phyloP scores from a whole-genome alignment of 2,329 filamentous ascomycete species.

The Exophiala dermatitidis region DNA sequence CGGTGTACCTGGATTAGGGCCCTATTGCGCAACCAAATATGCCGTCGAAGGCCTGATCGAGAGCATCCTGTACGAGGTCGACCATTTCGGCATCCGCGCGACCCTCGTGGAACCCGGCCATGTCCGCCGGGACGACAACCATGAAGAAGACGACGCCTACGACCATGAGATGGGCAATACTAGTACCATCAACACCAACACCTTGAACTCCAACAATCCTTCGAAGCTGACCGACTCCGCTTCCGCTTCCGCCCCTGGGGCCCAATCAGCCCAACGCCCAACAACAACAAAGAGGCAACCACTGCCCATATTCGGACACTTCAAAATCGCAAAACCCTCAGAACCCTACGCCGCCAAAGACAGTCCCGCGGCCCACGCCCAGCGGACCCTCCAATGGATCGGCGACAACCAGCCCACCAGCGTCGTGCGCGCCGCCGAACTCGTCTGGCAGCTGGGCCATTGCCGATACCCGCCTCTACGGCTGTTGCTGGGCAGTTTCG shows the following conservation, averaged over 20 bases:
- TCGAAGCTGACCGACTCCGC: background rate
- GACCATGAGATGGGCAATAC: slow-evolving; percentile 5
- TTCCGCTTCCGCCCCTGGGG: no score
- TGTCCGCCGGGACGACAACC: slow-evolving; percentile 69
- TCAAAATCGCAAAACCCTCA: slow-evolving; percentile 78
- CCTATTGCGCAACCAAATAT: slow-evolving; percentile 95
- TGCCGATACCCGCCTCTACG: slow-evolving; percentile 87
- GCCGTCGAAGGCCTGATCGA: slow-evolving; percentile 93
- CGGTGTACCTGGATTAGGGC: slow-evolving; percentile 86
- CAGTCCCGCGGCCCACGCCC: slow-evolving; percentile 79
- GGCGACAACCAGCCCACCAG: slow-evolving; percentile 87
- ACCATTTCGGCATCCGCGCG: slow-evolving; percentile 84
- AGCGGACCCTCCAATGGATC: slow-evolving; percentile 88
- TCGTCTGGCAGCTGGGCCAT: slow-evolving; percentile 91
- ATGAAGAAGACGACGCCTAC: background rate
- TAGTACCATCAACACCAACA: no score
- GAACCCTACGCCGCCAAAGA: slow-evolving; percentile 71
- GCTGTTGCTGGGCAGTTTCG: slow-evolving; percentile 82
- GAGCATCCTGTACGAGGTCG: slow-evolving; percentile 92
- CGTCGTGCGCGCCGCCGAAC: slow-evolving; percentile 83
- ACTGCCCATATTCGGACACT: slow-evolving; percentile 81
- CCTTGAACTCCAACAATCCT: background rate
- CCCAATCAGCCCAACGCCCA: no score
- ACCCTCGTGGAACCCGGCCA: slow-evolving; percentile 89
- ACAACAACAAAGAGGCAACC: slow-evolving; percentile 7